A percentile compares a stretch with the other conserved stretches of the same genome.
These are phyloP conservation scores for Amoebophrya sp. DNA, from an alignment of 169 alveolate species.

Conservation along the genomic window DNA sequence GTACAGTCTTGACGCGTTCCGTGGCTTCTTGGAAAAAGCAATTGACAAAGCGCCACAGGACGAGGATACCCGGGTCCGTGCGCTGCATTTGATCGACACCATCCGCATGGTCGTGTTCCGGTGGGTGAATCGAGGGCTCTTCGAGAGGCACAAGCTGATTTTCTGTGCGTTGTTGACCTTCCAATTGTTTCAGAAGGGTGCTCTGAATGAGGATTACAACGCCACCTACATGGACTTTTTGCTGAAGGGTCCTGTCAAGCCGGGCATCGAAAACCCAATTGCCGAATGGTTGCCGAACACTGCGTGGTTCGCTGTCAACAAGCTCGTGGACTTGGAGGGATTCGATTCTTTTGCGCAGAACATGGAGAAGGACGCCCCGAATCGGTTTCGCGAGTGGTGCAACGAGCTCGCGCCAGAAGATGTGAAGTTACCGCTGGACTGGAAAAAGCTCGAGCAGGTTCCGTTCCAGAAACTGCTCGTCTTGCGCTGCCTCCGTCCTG, in stretches of 20 bases:
- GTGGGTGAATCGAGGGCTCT: conserved; percentile 91
- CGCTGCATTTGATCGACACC: conserved; percentile 67
- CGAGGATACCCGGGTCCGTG: conserved; percentile 69
- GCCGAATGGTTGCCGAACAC: conserved; percentile 85
- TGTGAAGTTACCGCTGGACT: conserved; percentile 88
- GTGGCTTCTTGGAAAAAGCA: conserved; percentile 77
- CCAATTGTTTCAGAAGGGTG: conserved; percentile 82
- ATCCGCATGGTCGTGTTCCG: conserved; percentile 84
- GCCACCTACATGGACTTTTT: conserved; percentile 71
- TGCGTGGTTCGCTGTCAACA: conserved; percentile 83
- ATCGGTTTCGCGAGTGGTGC: conserved; percentile 91
- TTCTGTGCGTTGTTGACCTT: conserved; percentile 84
- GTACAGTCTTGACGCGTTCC: conserved; percentile 87
- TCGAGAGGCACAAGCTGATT: conserved; percentile 88
- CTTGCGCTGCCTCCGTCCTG: conserved; percentile 88
- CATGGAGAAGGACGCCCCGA: conserved; percentile 86
- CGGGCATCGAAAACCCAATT: conserved; percentile 80
- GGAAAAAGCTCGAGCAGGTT: conserved; percentile 83
- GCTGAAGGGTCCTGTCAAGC: conserved; percentile 73
- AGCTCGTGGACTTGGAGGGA: conserved; percentile 82
- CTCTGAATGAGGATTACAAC: conserved; percentile 72
- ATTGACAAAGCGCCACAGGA: conserved; percentile 71
- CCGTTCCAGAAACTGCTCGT: conserved; percentile 89
- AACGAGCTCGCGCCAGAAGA: conserved; percentile 89
- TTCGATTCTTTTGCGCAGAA: conserved; percentile 72